These are phyloP conservation scores for Aspergillus cristatus DNA, from an alignment of 495 filamentous ascomycete species.

Conservation along the genomic window DNA sequence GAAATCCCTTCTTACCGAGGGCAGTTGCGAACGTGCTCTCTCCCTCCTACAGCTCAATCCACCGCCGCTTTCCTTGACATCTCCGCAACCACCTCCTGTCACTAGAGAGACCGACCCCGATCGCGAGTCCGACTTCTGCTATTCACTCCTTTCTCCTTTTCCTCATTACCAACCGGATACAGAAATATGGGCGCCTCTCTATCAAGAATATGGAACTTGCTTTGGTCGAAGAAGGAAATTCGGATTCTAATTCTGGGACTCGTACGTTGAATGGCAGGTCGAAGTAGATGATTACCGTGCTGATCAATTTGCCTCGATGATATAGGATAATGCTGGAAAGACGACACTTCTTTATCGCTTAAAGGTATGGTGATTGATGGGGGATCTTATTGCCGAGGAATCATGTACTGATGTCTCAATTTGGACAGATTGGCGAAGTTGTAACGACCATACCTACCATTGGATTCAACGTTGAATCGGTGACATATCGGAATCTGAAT, in stretches of 20 bases:
- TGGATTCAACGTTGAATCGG: constrained; percentile 97
- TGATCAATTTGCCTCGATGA: constrained; percentile 12
- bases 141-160: too few relatives aligned
- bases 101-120: too few relatives aligned
- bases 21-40: too few relatives aligned
- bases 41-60: too few relatives aligned
- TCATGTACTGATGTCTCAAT: constrained; percentile 6
- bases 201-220: constrained; percentile 63
- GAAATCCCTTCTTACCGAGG: too few relatives aligned
- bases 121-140: too few relatives aligned
- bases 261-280: constrained; percentile 41
- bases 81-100: too few relatives aligned
- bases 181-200: constrained; percentile 67
- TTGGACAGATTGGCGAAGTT: constrained; percentile 82
- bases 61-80: too few relatives aligned
- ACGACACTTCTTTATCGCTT: constrained; percentile 93
- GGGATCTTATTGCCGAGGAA: not conserved
- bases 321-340: constrained; percentile 94
- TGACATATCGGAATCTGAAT: constrained; percentile 94
- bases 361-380: constrained; percentile 51
- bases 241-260: constrained; percentile 92
- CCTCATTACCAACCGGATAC: constrained; percentile 6
- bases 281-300: constrained; percentile 4
- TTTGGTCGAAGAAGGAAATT: constrained; percentile 95
- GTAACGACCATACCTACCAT: constrained; percentile 99